These are phyloP conservation scores for Phallus indusiatus DNA, from an alignment of 768 basidiomycete genomes.

Conservation along the genomic window DNA sequence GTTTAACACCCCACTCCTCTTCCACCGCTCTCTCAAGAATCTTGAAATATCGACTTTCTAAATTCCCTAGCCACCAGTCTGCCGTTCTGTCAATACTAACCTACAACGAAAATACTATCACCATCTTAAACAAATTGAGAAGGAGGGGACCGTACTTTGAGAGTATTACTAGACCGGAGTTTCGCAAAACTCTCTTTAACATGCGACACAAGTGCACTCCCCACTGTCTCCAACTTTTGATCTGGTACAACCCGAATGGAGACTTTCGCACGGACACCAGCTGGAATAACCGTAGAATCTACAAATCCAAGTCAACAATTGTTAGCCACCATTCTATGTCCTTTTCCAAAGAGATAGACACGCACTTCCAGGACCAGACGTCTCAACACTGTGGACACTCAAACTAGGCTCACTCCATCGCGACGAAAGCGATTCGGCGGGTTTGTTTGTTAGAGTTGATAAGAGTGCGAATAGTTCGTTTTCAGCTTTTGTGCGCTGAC, in stretches of 20 bases:
- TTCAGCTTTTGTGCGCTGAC: conserved; percentile 59
- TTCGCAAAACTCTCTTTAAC: conserved; percentile 48
- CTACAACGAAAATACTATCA: conserved; percentile 18
- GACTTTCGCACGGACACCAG: conserved; percentile 68
- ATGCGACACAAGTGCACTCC: conserved; percentile 47
- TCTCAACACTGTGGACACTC: conserved; percentile 79
- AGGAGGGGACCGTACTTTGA: conserved; percentile 40
- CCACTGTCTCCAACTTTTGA: conserved; percentile 68
- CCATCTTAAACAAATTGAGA: not conserved
- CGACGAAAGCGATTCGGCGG: conserved; percentile 59
- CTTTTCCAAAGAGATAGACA: conserved; percentile 6
- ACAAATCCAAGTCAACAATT: not conserved
- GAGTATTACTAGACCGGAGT: conserved; percentile 57
- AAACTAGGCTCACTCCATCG: conserved; percentile 89
- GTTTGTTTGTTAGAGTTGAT: conserved; percentile 54
- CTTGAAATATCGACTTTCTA: conserved; percentile 79
- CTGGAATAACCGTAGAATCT: conserved; percentile 88
- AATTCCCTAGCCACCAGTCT: conserved; percentile 93
- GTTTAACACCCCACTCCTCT: conserved; percentile 81
- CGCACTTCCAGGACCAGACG: conserved; percentile 68
- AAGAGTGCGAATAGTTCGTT: conserved; percentile 57
- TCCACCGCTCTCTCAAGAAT: conserved; percentile 74
- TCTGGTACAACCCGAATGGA: conserved; percentile 94
- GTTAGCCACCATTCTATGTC: no score
- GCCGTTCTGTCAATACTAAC: conserved; percentile 74